These are phyloP conservation scores for Apiospora rasikravindrae DNA, from an alignment of 2,329 filamentous ascomycete genomes.

Conservation along the genomic window DNA sequence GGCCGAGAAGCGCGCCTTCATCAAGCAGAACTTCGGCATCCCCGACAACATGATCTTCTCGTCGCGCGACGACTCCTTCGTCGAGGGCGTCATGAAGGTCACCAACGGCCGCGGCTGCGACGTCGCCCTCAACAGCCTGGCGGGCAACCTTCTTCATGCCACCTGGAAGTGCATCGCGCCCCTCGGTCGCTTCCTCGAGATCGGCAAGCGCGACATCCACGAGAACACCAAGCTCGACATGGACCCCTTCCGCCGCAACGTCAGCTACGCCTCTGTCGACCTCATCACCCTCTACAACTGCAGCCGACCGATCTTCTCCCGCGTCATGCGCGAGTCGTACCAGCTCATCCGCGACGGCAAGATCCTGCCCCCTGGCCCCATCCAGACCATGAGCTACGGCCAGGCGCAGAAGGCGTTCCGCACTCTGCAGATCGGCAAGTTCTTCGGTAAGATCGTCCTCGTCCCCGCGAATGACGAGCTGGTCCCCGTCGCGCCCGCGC, in stretches of 20 bases:
- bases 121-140: conserved; percentile 50
- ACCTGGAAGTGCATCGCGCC: conserved; percentile 25
- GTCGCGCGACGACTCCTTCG: conserved; percentile 42
- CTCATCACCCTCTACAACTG: not conserved
- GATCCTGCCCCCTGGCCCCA: conserved; percentile 24
- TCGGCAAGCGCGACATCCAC: conserved; percentile 24
- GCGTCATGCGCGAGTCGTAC: conserved; percentile 25
- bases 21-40: conserved; percentile 43
- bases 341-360: conserved; percentile 23
- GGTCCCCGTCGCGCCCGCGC: not conserved
- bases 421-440: conserved; percentile 27
- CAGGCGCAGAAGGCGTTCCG: conserved; percentile 26
- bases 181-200: conserved; percentile 23
- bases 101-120: conserved; percentile 45
- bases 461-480: not conserved
- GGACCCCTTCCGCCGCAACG: conserved; percentile 26
- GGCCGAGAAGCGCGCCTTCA: conserved; percentile 41
- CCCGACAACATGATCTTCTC: conserved; percentile 43
- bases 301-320: conserved; percentile 23
- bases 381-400: conserved; percentile 21
- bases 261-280: conserved; percentile 25
- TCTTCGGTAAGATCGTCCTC: conserved; percentile 18
- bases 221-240: conserved; percentile 23
- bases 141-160: conserved; percentile 29
- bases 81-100: conserved; percentile 36